Conservation (phyloP, 148 eudicot species). For the Fallopia convolvulus region DNA sequence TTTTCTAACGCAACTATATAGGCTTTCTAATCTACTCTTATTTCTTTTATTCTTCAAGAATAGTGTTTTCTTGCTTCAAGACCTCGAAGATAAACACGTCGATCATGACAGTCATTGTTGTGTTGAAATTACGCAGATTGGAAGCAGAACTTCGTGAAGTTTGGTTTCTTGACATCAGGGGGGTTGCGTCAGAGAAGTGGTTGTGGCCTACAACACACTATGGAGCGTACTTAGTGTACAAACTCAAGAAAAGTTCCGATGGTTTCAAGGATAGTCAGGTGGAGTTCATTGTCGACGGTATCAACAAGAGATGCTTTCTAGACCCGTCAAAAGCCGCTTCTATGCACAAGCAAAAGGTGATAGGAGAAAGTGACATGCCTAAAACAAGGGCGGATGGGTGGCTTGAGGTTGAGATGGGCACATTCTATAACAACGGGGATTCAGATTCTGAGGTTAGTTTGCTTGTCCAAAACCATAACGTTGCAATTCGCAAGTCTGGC, state of each 20-base stretch:
- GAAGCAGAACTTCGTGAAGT: not conserved
- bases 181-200: not conserved
- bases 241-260: not conserved
- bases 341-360: not conserved
- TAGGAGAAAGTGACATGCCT: not conserved
- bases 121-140: too few species aligned
- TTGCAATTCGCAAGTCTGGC: too few species aligned
- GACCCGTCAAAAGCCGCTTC: not conserved
- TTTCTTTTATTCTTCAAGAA: too few species aligned
- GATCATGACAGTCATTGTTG: too few species aligned
- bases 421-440: not conserved
- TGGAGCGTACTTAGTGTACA: conserved; percentile 2
- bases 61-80: too few species aligned
- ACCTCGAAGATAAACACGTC: too few species aligned
- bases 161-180: not conserved
- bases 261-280: not conserved
- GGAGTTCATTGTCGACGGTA: not conserved
- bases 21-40: too few species aligned
- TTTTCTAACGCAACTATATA: too few species aligned
- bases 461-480: too few species aligned
- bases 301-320: not conserved
- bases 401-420: conserved; percentile 1
- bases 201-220: not conserved
- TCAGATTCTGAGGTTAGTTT: not conserved
- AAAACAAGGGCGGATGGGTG: not conserved